Evolutionary conservation across 331 rosid genomes (phyloP).

Genomic region (Malus hybrid): DNA sequence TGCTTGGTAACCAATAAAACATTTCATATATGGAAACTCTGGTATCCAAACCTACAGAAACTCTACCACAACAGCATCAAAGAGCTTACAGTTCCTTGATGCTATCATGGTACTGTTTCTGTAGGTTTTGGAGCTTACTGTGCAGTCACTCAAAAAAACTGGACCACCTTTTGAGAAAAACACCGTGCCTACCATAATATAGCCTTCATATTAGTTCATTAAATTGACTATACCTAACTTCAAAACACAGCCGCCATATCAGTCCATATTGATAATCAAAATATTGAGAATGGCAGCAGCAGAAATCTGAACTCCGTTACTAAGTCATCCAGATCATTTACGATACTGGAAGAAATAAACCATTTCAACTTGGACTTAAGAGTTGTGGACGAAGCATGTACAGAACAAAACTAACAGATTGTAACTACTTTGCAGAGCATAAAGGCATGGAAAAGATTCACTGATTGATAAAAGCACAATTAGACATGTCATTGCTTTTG

Average conservation of each 20-base stretch:
- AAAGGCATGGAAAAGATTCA: background rate
- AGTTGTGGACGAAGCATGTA: background rate
- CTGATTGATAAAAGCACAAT: background rate
- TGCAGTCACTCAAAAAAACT: background rate
- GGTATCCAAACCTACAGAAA: background rate
- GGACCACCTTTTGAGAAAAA: background rate
- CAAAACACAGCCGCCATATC: background rate
- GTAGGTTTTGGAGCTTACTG: background rate
- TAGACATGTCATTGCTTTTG: background rate
- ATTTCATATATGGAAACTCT: background rate
- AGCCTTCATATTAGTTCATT: no score
- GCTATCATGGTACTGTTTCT: background rate
- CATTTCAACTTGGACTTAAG: background rate
- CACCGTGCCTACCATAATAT: background rate
- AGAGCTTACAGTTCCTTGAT: background rate
- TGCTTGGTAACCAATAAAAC: background rate
- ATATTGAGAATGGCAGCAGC: background rate
- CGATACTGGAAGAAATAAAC: background rate
- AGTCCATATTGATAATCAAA: background rate
- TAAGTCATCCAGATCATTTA: background rate
- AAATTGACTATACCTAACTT: background rate
- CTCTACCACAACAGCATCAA: background rate
- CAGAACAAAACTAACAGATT: background rate
- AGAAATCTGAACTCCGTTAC: background rate
- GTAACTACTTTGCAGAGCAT: background rate